phyloP scores from a whole-genome alignment of 2,329 filamentous ascomycete species.

The Ophiostoma piceae region DNA sequence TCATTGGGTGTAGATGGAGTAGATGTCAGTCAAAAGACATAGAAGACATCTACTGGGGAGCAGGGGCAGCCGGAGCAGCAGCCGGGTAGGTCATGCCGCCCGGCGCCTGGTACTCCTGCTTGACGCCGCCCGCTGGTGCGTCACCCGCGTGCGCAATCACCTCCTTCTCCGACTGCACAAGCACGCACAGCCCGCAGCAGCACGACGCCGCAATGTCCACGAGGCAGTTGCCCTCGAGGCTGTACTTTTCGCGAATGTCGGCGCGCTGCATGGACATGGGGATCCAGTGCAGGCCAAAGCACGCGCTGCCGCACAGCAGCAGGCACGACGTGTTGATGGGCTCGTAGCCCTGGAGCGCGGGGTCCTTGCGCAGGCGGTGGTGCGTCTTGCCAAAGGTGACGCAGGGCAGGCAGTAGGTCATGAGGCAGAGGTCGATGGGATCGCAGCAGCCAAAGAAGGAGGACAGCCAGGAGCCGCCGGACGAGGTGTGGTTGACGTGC shows the following conservation, averaged over 20 bases:
- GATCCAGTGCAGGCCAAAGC: constrained; percentile 40
- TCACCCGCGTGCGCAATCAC: constrained; percentile 36
- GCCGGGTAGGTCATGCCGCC: constrained; percentile 32
- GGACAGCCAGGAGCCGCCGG: constrained; percentile 37
- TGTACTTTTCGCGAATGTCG: constrained; percentile 42
- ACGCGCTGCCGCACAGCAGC: constrained; percentile 40
- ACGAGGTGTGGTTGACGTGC: constrained; percentile 41
- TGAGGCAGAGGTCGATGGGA: constrained; percentile 42
- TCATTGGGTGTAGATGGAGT: neutral
- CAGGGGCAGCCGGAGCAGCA: neutral
- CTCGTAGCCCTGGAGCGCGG: constrained; percentile 41
- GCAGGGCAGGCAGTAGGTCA: constrained; percentile 44
- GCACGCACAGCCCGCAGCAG: constrained; percentile 43
- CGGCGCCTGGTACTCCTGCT: constrained; percentile 34
- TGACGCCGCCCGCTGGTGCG: constrained; percentile 25
- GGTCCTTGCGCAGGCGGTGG: constrained; percentile 41
- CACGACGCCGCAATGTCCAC: constrained; percentile 40
- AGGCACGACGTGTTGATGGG: constrained; percentile 46
- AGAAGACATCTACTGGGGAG: neutral
- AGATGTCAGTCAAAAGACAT: neutral
- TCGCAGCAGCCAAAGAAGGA: constrained; percentile 43
- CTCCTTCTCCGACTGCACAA: constrained; percentile 48
- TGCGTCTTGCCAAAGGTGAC: constrained; percentile 47
- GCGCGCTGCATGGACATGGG: constrained; percentile 43
- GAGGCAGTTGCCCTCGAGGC: constrained; percentile 42